phyloP scores from a whole-genome alignment of 441 rosid species.

The Erysimum pusillum region DNA sequence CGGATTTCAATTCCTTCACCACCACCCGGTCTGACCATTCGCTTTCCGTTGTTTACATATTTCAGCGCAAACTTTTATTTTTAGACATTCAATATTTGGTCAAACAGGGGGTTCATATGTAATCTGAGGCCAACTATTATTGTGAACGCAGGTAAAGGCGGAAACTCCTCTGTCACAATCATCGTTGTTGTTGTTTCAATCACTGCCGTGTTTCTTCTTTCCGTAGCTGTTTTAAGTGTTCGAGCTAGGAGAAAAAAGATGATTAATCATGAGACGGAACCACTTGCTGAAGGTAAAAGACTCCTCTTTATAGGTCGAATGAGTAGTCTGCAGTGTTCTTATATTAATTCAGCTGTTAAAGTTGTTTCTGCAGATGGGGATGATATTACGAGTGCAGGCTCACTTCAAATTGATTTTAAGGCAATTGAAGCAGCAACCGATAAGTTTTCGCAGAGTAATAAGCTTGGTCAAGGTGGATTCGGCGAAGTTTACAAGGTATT shows the following conservation, averaged over 20 bases:
- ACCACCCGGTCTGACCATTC: constrained; percentile 26
- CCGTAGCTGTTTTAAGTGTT: not conserved
- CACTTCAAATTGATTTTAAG: constrained; percentile 50
- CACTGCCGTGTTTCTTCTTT: not conserved
- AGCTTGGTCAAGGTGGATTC: constrained; percentile 61
- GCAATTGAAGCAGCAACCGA: constrained; percentile 48
- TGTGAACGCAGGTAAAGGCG: not conserved
- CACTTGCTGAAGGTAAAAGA: not conserved
- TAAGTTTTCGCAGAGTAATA: constrained; percentile 40
- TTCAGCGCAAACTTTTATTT: not conserved
- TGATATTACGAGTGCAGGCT: constrained; percentile 43
- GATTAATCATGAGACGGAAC: not conserved
- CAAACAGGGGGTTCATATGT: not conserved
- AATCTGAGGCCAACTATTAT: not conserved
- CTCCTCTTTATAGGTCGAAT: not conserved
- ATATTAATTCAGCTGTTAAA: not conserved
- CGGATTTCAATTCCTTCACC: not conserved
- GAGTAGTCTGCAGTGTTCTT: not conserved
- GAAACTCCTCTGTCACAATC: constrained; percentile 8
- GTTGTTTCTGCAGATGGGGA: constrained; percentile 9
- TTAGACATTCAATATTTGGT: not conserved
- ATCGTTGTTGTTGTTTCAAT: constrained; percentile 19
- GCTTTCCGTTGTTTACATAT: not conserved
- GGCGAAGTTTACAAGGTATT: constrained; percentile 60
- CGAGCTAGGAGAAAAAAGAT: not conserved